A percentile compares a stretch with the other conserved stretches of the same genome.
Evolutionary conservation across 169 alveolate species (phyloP).

Genomic region (Blepharisma undulans): DNA sequence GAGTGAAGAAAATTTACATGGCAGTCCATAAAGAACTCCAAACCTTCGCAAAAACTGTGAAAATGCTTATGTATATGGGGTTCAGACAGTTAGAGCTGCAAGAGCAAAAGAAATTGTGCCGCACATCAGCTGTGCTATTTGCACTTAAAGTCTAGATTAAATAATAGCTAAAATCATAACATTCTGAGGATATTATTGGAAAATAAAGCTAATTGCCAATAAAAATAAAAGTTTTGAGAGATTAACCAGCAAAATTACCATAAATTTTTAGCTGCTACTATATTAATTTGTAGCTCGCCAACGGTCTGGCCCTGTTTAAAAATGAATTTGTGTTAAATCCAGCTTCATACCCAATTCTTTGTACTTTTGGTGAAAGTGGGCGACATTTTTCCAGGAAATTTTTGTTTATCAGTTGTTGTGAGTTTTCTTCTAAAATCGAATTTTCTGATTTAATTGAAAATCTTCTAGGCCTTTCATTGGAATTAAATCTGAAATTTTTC

Average conservation of each 20-base stretch:
- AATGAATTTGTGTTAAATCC: constrained; percentile 18
- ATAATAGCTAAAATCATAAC: neutral
- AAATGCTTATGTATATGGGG: neutral
- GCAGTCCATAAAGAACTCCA: neutral
- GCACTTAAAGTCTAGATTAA: neutral
- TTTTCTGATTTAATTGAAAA: neutral
- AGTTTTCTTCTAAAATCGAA: neutral
- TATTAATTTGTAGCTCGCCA: neutral
- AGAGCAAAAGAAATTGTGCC: neutral
- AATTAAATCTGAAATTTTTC: neutral
- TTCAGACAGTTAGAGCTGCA: neutral
- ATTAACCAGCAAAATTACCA: neutral
- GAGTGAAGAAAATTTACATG: neutral
- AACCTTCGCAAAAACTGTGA: neutral
- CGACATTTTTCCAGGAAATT: neutral
- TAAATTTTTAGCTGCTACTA: neutral
- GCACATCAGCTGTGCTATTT: neutral
- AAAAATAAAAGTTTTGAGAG: neutral
- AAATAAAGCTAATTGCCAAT: neutral
- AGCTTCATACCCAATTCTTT: neutral
- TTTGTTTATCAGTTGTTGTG: neutral
- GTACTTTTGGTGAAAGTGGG: neutral
- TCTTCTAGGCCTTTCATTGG: neutral
- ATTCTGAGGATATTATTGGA: neutral
- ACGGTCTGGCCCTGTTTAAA: neutral